Conservation (phyloP, 2,329 filamentous ascomycete species). For the Bimuria novae-zelandiae region DNA sequence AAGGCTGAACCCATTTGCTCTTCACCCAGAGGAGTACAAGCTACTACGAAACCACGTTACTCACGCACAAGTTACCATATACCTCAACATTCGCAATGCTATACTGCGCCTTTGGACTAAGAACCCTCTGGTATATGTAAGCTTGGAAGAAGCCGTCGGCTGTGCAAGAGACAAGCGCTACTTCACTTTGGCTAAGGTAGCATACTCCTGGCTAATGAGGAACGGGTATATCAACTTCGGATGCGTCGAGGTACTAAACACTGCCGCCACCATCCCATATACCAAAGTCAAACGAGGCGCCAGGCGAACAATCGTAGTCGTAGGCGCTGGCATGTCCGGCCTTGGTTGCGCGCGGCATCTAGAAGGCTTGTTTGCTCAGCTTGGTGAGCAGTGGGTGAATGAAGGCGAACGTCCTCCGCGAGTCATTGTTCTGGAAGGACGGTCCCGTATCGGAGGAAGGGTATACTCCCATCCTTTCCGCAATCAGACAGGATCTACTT, state of each 20-base stretch:
- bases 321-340: slow-evolving; percentile 94
- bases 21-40: slow-evolving; percentile 83
- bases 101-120: slow-evolving; percentile 88
- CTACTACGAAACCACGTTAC: slow-evolving; percentile 82
- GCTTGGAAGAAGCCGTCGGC: slow-evolving; percentile 82
- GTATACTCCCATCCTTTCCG: slow-evolving; percentile 81
- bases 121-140: slow-evolving; percentile 82
- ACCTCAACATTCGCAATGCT: slow-evolving; percentile 93
- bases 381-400: slow-evolving; percentile 68
- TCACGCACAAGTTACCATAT: slow-evolving; percentile 87
- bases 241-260: slow-evolving; percentile 73
- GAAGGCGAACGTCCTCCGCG: slow-evolving; percentile 70
- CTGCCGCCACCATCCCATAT: slow-evolving; percentile 40
- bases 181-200: slow-evolving; percentile 86
- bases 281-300: slow-evolving; percentile 51
- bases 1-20: slow-evolving; percentile 82
- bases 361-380: slow-evolving; percentile 82
- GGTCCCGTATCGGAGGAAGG: slow-evolving; percentile 84
- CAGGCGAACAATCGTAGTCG: slow-evolving; percentile 77
- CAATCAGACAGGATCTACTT: slow-evolving; percentile 60
- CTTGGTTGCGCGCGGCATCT: slow-evolving; percentile 90
- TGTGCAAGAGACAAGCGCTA: slow-evolving; percentile 86
- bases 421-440: slow-evolving; percentile 83
- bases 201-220: slow-evolving; percentile 89
- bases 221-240: slow-evolving; percentile 97